Evolutionary conservation across 169 alveolate species (phyloP).

Genomic region (Eimeria praecox): DNA sequence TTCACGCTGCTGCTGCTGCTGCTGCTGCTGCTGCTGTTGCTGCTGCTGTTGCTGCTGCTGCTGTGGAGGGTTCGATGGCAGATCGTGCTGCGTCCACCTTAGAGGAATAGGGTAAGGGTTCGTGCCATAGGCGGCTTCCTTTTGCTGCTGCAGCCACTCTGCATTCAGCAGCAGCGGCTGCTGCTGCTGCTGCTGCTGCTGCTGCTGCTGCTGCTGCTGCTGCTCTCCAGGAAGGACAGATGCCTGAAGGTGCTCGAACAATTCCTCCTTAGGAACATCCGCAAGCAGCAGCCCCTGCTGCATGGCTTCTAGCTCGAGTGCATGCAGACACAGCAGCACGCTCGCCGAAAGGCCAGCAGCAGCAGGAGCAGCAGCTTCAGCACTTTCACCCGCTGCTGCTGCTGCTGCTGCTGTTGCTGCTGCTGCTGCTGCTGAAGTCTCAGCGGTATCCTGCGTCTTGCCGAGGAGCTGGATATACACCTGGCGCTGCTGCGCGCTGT

Average conservation of each 20-base stretch:
- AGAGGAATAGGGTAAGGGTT: constrained; percentile 79
- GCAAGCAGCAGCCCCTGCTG: constrained; percentile 74
- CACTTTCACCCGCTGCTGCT: background rate
- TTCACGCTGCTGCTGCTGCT: constrained; percentile 30
- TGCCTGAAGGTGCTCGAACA: constrained; percentile 63
- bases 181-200: constrained; percentile 17
- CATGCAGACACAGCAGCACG: constrained; percentile 77
- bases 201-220: background rate
- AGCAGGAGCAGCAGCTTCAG: constrained; percentile 12
- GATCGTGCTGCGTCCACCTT: constrained; percentile 35
- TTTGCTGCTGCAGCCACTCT: constrained; percentile 69
- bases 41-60: constrained; percentile 48
- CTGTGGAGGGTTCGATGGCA: constrained; percentile 20
- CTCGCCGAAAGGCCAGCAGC: constrained; percentile 61
- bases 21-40: constrained; percentile 2
- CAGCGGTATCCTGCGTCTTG: constrained; percentile 12
- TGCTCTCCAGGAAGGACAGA: constrained; percentile 61
- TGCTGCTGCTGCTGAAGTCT: background rate
- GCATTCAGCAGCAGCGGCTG: constrained; percentile 62
- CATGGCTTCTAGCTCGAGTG: constrained; percentile 75
- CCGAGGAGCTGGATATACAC: constrained; percentile 40
- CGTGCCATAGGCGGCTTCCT: constrained; percentile 70
- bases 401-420: background rate
- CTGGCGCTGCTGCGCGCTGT: constrained; percentile 5
- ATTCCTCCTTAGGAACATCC: constrained; percentile 54